Base-by-base conservation (phyloP, 1,284 basidiomycete species). In the Anthracocystis setariae region DNA sequence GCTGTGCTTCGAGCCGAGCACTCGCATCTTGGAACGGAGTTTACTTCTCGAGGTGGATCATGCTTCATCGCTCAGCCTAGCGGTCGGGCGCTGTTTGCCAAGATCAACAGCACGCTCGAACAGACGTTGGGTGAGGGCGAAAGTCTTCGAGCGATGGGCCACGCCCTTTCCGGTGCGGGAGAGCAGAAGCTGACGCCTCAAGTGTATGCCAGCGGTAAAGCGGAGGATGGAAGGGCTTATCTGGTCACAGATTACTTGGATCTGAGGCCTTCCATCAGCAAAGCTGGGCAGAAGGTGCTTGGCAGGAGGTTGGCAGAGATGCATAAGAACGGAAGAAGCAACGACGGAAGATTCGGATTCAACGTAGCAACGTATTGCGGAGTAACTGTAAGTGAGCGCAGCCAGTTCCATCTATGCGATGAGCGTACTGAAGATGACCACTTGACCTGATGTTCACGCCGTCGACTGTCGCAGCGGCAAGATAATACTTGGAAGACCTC, bases 401-500 rank as follows among this genome's bases (percentile, higher is more conserved):
- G 9, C 15, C n/a, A 17, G 4, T n/a, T 12, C 20, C 20, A 18
- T n/a, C n/a, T n/a, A 32, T 29, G 29, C 21, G 3, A 23, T 0
- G 21, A 17, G 20, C 8, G 13, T 47, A 13, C 38, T 38, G 15
- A 2, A 21, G 2, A 44, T 38, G 32, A 45, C 46, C 35, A 58
- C 17, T 1, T 4, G 7, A 12, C 18, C 7, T 2, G 15, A 20
- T 4, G 7, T 3, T 46, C 21, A n/a, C n/a, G 2, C 23, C 20
- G 5, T 12, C 37, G 23, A 57, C 12, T 38, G 12, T 24, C 10
- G 13, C 40, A 51, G 67, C 38, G 62, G 17, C 67, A 70, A 53
- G 54, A 70, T 46, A 70, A 70, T n/a, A 46, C 40, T 17, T 65
- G 67, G 67, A 64, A 56, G n/a, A 49, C 48, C 18, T 70, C 67